Conservation (phyloP, 441 rosid genomes). For the Biscutella laevigata region DNA sequence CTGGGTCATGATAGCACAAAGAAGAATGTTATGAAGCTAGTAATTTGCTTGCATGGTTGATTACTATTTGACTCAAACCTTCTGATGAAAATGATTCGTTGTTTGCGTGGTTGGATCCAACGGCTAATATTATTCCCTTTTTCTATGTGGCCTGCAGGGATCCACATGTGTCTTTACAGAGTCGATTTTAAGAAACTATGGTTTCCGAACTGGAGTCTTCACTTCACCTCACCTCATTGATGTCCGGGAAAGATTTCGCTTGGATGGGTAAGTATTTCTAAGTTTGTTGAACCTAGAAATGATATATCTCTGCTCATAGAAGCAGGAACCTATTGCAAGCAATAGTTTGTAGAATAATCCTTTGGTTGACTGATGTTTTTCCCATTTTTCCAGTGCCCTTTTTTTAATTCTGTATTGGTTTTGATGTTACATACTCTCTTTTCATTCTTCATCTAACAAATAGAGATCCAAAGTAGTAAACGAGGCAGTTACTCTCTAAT, state of each 20-base stretch:
- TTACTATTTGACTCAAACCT: neutral
- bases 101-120: neutral
- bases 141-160: constrained; percentile 41
- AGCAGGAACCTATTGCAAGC: neutral
- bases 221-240: constrained; percentile 96
- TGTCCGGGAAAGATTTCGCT: constrained; percentile 87
- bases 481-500: neutral
- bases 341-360: neutral
- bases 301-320: neutral
- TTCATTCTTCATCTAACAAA: neutral
- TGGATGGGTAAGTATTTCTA: constrained; percentile 60
- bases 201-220: constrained; percentile 86
- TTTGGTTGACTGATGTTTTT: neutral
- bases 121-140: constrained; percentile 4
- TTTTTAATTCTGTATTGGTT: neutral
- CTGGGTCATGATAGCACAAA: neutral
- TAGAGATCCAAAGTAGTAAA: neutral
- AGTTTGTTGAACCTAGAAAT: neutral
- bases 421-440: neutral
- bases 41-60: neutral
- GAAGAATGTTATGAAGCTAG: neutral
- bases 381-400: neutral
- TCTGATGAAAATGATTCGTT: neutral
- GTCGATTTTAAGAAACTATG: constrained; percentile 77
- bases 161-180: constrained; percentile 87